These are phyloP conservation scores for Curvularia sp. DNA, from an alignment of 2,329 filamentous ascomycete species.

Conservation along the genomic window DNA sequence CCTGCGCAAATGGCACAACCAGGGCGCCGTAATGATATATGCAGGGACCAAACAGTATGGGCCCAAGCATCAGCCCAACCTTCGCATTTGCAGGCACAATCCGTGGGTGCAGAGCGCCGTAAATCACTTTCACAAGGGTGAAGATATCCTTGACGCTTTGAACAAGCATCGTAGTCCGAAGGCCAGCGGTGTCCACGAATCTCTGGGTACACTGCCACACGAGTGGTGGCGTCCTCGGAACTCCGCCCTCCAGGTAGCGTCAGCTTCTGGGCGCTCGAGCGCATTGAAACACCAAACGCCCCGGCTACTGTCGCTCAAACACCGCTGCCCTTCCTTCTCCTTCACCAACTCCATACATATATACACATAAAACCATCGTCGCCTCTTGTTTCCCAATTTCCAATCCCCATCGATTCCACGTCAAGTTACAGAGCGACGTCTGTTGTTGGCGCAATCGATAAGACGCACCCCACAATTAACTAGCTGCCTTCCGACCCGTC, in stretches of 20 bases:
- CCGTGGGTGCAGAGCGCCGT: background rate
- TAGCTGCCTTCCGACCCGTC: slow-evolving; percentile 17
- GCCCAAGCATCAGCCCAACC: slow-evolving; percentile 13
- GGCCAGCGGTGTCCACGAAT: background rate
- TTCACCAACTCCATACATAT: slow-evolving; percentile 19
- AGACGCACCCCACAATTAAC: slow-evolving; percentile 23
- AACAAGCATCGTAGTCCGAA: background rate
- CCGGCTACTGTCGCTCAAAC: slow-evolving; percentile 31
- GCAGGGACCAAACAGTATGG: slow-evolving; percentile 29
- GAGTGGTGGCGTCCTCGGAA: slow-evolving; percentile 19
- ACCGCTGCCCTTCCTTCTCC: slow-evolving; percentile 17
- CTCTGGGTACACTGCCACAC: slow-evolving; percentile 1
- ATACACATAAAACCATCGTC: slow-evolving; percentile 11
- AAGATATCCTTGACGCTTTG: background rate
- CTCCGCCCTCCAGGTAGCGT: slow-evolving; percentile 27
- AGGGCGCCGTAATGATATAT: slow-evolving; percentile 28
- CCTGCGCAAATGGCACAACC: slow-evolving; percentile 5
- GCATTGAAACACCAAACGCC: slow-evolving; percentile 34
- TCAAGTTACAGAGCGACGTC: background rate
- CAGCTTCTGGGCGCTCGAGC: slow-evolving; percentile 27
- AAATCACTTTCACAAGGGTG: background rate
- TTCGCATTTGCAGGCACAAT: background rate
- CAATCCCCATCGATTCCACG: background rate
- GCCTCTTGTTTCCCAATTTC: background rate
- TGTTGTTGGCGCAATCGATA: slow-evolving; percentile 22